phyloP scores from a whole-genome alignment of 176 grass and related monocot species.

The Dactylis glomerata region DNA sequence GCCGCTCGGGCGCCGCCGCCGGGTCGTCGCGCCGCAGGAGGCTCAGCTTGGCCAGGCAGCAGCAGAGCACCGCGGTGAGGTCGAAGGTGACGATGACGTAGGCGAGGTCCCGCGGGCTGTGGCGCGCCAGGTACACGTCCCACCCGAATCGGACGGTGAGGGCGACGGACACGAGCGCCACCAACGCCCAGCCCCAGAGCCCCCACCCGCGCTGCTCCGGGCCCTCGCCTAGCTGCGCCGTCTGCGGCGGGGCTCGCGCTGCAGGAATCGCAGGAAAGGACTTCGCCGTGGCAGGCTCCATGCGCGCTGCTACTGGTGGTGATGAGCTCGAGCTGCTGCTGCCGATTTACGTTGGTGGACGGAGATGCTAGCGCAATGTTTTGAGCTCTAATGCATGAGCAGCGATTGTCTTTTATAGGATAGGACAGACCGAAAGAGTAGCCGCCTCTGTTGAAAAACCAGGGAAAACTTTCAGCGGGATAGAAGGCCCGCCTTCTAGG shows the following conservation, averaged over 20 bases:
- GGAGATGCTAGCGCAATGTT: no score
- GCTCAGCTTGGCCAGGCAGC: background rate
- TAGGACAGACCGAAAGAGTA: no score
- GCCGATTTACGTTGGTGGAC: no score
- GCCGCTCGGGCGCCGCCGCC: background rate
- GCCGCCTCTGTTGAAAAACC: no score
- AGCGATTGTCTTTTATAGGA: background rate
- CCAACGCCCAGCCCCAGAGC: background rate
- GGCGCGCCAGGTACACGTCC: conserved; percentile 3
- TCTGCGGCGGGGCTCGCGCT: background rate
- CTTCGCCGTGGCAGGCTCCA: background rate
- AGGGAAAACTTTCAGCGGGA: no score
- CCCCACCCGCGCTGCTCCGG: background rate
- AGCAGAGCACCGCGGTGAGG: conserved; percentile 12
- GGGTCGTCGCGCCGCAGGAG: background rate
- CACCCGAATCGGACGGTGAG: conserved; percentile 3
- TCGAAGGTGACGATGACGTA: conserved; percentile 9
- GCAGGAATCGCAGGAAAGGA: background rate
- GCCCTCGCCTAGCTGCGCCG: background rate
- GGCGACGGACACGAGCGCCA: background rate
- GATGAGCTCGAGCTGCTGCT: background rate
- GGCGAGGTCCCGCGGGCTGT: conserved; percentile 1
- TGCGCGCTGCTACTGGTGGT: background rate
- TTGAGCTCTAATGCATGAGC: no score
- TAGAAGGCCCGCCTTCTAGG: no score